Evolutionary conservation across 495 filamentous ascomycete species (phyloP).

Genomic region (Aspergillus incahuasiensis): DNA sequence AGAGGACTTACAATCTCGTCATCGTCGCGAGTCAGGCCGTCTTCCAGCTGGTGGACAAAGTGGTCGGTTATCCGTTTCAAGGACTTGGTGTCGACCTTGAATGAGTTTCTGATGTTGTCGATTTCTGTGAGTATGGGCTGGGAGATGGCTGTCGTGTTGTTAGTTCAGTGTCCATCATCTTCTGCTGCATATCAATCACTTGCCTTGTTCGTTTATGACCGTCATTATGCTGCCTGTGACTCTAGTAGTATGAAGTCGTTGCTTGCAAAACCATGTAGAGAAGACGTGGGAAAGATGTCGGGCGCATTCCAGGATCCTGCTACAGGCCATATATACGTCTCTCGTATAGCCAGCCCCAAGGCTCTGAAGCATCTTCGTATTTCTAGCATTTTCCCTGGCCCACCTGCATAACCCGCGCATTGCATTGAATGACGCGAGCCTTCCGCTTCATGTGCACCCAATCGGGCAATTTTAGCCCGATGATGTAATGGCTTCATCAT

Average conservation of each 20-base stretch:
- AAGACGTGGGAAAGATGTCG: no score
- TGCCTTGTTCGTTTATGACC: neutral
- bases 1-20: conserved; percentile 71
- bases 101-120: neutral
- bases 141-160: neutral
- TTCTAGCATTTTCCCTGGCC: neutral
- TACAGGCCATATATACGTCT: no score
- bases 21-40: conserved; percentile 76
- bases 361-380: no score
- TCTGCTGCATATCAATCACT: no score
- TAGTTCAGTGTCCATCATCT: no score
- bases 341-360: no score
- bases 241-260: no score
- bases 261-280: no score
- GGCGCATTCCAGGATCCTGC: neutral
- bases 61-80: conserved; percentile 60
- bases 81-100: neutral
- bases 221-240: neutral
- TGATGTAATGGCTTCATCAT: no score
- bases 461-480: neutral
- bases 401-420: no score
- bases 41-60: conserved; percentile 74
- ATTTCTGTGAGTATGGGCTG: neutral
- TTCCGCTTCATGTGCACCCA: neutral
- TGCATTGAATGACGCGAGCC: neutral